Percentiles rank a stretch among this genome's conserved stretches.
Evolutionary conservation across 495 filamentous ascomycete genomes (phyloP).

Genomic region (Hypoxylon cercidicola): DNA sequence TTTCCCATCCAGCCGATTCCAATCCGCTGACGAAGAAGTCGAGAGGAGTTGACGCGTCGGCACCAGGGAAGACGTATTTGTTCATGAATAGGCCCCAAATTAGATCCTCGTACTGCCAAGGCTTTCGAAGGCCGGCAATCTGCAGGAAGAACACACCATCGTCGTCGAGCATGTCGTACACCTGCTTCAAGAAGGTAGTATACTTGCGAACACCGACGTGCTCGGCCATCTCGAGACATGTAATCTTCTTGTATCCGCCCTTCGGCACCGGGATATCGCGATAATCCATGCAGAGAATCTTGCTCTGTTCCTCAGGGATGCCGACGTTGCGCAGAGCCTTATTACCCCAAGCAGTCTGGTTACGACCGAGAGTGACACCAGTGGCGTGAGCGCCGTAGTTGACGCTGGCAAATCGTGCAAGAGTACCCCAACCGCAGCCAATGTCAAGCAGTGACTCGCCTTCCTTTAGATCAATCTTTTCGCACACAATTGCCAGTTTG

Average conservation of each 20-base stretch:
- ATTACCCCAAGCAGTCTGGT: conserved; percentile 88
- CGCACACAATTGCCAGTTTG: conserved; percentile 85
- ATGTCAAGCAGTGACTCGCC: conserved; percentile 83
- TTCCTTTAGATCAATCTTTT: conserved; percentile 79
- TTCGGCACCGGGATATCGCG: conserved; percentile 78
- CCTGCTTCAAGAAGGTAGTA: conserved; percentile 72
- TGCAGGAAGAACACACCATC: conserved; percentile 87
- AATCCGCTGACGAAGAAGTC: conserved; percentile 74
- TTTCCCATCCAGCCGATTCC: conserved; percentile 80
- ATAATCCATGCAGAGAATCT: conserved; percentile 85
- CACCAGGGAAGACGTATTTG: conserved; percentile 91
- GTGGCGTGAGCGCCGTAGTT: conserved; percentile 83
- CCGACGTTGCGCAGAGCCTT: conserved; percentile 74
- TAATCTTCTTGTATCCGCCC: conserved; percentile 84
- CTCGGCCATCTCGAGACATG: conserved; percentile 90
- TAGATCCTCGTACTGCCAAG: conserved; percentile 90
- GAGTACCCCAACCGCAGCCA: conserved; percentile 88
- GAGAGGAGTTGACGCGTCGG: conserved; percentile 84
- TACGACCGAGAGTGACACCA: conserved; percentile 82
- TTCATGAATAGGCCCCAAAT: conserved; percentile 93
- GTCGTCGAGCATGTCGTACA: conserved; percentile 87
- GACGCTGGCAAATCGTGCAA: conserved; percentile 79
- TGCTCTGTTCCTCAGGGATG: conserved; percentile 75
- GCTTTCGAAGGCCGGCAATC: conserved; percentile 81
- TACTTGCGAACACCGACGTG: conserved; percentile 87